A percentile compares a stretch with the other conserved stretches of the same genome.
Evolutionary conservation across 2,329 filamentous ascomycete genomes (phyloP).

Genomic region (Magnaporthiopsis incrustans): DNA sequence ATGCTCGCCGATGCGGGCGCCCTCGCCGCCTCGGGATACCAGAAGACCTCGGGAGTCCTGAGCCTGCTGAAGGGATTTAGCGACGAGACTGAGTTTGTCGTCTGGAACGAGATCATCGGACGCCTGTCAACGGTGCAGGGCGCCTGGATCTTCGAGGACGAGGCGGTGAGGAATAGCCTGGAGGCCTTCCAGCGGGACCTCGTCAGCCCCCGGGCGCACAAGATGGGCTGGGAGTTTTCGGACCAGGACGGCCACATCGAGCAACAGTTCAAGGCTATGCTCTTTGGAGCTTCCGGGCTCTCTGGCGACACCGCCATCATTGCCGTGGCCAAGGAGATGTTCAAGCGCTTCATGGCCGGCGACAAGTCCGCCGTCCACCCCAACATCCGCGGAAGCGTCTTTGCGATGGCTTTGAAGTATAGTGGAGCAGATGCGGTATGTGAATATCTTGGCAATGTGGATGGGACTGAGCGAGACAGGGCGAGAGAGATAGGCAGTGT

Average conservation of each 20-base stretch:
- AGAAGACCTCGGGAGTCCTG: constrained; percentile 84
- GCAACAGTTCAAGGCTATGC: constrained; percentile 88
- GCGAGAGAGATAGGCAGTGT: background rate
- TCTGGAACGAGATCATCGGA: constrained; percentile 87
- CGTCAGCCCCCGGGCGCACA: constrained; percentile 70
- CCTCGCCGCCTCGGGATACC: constrained; percentile 81
- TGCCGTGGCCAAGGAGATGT: constrained; percentile 81
- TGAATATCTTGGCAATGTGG: background rate
- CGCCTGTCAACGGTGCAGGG: constrained; percentile 70
- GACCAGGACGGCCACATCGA: constrained; percentile 80
- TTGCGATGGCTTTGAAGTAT: constrained; percentile 73
- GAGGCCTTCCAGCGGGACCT: constrained; percentile 78
- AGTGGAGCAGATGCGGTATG: constrained; percentile 73
- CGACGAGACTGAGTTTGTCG: constrained; percentile 79
- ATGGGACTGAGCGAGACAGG: background rate
- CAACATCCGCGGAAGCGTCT: constrained; percentile 82
- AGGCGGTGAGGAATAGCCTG: constrained; percentile 63
- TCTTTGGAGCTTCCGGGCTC: constrained; percentile 78
- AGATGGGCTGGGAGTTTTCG: constrained; percentile 81
- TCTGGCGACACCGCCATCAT: constrained; percentile 73
- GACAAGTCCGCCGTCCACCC: constrained; percentile 80
- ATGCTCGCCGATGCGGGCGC: constrained; percentile 93
- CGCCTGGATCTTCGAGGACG: constrained; percentile 84
- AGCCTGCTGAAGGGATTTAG: constrained; percentile 81
- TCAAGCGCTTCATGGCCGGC: constrained; percentile 71